These are phyloP conservation scores for Vaccinium myrtillus DNA, from an alignment of 148 eudicot species.

Conservation along the genomic window DNA sequence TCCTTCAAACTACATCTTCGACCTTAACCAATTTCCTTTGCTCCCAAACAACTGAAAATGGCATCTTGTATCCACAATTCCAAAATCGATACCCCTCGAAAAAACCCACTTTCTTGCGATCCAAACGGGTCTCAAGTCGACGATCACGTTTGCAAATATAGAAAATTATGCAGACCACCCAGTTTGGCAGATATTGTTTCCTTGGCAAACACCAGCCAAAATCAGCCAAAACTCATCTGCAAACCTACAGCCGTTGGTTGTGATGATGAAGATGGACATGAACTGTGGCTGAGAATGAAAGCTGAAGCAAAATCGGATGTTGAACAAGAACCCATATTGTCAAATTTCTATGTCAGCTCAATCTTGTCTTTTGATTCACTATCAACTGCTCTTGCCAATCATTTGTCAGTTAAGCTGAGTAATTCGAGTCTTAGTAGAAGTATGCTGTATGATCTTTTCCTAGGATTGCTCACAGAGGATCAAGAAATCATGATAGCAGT, in stretches of 20 bases:
- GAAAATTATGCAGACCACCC: slow-evolving; percentile 22
- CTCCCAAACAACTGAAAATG: slow-evolving; percentile 25
- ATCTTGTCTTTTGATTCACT: slow-evolving; percentile 52
- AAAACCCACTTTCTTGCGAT: slow-evolving; percentile 25
- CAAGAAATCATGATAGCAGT: slow-evolving; percentile 38
- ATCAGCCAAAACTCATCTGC: slow-evolving; percentile 21
- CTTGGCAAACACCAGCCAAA: slow-evolving; percentile 21
- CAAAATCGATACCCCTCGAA: slow-evolving; percentile 25
- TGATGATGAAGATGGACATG: slow-evolving; percentile 11
- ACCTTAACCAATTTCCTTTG: neutral
- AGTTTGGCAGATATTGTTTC: too few relatives aligned
- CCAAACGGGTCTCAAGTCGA: slow-evolving; percentile 29
- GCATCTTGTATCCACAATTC: slow-evolving; percentile 47
- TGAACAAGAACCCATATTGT: slow-evolving; percentile 65
- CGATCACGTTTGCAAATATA: slow-evolving; percentile 25
- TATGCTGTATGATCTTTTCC: slow-evolving; percentile 52
- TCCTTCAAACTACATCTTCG: slow-evolving; percentile 5
- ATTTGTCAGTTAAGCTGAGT: slow-evolving; percentile 50
- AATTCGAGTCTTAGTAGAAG: slow-evolving; percentile 32
- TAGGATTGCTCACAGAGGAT: slow-evolving; percentile 35
- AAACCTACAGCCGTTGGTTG: neutral
- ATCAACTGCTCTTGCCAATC: slow-evolving; percentile 55
- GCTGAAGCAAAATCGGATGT: slow-evolving; percentile 50
- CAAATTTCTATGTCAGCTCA: slow-evolving; percentile 44
- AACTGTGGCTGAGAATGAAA: slow-evolving; percentile 52